These are phyloP conservation scores for Fusarium falciforme DNA, from an alignment of 2,329 filamentous ascomycete genomes.

Conservation along the genomic window DNA sequence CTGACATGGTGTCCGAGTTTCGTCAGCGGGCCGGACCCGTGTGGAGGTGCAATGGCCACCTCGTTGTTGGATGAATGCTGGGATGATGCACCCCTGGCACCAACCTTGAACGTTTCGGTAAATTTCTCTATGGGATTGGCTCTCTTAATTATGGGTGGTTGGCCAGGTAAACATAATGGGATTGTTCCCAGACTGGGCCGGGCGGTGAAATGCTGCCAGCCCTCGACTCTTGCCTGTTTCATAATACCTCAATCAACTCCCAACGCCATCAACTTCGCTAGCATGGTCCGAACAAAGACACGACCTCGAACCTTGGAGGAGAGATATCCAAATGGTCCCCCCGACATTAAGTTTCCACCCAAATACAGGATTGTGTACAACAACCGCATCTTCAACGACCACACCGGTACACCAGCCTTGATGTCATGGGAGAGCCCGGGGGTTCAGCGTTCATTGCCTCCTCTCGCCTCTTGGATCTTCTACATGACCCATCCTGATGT, in stretches of 20 bases:
- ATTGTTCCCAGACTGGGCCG: too few species aligned
- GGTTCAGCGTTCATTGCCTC: background rate
- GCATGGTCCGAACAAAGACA: background rate
- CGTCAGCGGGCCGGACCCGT: background rate
- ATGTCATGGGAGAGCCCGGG: background rate
- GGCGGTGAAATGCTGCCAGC: too few species aligned
- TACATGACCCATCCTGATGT: background rate
- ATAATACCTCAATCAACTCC: background rate
- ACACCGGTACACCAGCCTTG: background rate
- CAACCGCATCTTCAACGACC: background rate
- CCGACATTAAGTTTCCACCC: background rate
- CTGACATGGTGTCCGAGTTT: background rate
- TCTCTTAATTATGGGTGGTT: too few species aligned
- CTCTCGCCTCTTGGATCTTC: background rate
- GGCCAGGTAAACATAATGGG: too few species aligned
- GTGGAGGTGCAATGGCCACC: too few species aligned
- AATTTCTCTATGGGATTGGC: too few species aligned
- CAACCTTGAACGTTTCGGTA: too few species aligned
- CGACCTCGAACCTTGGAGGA: background rate
- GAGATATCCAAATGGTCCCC: background rate
- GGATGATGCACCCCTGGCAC: too few species aligned
- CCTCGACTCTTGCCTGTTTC: too few species aligned
- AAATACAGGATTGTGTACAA: background rate
- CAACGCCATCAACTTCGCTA: background rate
- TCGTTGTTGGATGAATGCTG: too few species aligned